phyloP scores from a whole-genome alignment of 192 early-diverging fungal genomes.

The Rhizophagus sp. region DNA sequence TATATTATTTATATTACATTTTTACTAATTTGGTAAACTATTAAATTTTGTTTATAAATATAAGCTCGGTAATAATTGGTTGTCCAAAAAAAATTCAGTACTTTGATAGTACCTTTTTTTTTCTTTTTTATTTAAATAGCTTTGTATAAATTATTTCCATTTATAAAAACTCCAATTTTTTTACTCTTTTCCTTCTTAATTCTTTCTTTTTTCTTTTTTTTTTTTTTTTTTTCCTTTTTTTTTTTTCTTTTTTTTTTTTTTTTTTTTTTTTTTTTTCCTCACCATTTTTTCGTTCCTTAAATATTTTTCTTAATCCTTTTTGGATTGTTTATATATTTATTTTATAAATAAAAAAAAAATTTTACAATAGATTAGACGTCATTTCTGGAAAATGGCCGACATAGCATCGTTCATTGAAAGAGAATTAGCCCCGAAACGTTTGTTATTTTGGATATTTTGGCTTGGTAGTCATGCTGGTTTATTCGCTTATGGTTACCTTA shows the following conservation, averaged over 20 bases:
- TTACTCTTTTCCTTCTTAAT: not conserved
- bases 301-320: no score
- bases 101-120: not conserved
- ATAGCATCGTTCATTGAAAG: not conserved
- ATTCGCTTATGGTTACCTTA: constrained; percentile 53
- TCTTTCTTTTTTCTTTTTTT: no score
- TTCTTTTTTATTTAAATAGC: no score
- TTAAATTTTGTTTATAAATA: no score
- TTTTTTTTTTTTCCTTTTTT: no score
- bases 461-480: constrained; percentile 42
- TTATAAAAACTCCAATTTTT: not conserved
- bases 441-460: constrained; percentile 30
- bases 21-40: no score
- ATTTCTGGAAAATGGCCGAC: constrained; percentile 24
- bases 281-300: no score
- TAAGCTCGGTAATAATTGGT: not conserved
- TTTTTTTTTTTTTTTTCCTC: no score
- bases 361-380: not conserved
- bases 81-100: not conserved
- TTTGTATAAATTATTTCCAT: not conserved
- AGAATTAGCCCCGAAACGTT: constrained; percentile 23
- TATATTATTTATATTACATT: no score
- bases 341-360: no score
- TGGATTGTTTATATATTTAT: no score
- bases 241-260: no score